phyloP scores from a whole-genome alignment of 2,329 filamentous ascomycete species.

The Thelonectria olida region DNA sequence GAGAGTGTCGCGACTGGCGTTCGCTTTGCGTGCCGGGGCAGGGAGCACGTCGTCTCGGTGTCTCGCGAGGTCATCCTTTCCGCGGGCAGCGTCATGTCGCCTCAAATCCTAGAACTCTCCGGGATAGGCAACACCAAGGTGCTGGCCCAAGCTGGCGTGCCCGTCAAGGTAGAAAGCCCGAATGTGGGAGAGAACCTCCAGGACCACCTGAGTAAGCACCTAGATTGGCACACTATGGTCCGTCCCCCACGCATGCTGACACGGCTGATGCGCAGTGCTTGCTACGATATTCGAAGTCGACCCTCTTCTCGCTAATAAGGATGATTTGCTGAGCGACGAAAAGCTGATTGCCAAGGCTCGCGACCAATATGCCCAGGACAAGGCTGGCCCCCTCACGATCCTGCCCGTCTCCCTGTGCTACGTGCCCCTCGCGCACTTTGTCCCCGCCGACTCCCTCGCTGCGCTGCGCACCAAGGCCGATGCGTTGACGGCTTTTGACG shows the following conservation, averaged over 20 bases:
- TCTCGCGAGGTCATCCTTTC: slow-evolving; percentile 65
- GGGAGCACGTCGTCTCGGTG: slow-evolving; percentile 47
- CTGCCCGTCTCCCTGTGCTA: slow-evolving; percentile 54
- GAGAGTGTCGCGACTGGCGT: slow-evolving; percentile 43
- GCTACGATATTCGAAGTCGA: slow-evolving; percentile 57
- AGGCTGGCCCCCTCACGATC: slow-evolving; percentile 49
- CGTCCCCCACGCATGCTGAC: slow-evolving; percentile 16
- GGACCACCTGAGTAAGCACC: slow-evolving; percentile 51
- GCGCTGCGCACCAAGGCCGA: slow-evolving; percentile 32
- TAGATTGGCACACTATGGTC: neutral
- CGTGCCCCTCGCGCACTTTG: slow-evolving; percentile 49
- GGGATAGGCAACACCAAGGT: slow-evolving; percentile 61
- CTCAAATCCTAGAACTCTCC: slow-evolving; percentile 68
- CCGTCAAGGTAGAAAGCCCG: slow-evolving; percentile 50
- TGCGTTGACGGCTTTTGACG: slow-evolving; percentile 26
- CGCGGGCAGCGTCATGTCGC: slow-evolving; percentile 66
- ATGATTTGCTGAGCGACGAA: slow-evolving; percentile 48
- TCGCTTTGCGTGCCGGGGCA: slow-evolving; percentile 49
- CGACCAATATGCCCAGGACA: slow-evolving; percentile 43
- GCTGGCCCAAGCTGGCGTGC: slow-evolving; percentile 49
- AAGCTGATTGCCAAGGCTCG: slow-evolving; percentile 42
- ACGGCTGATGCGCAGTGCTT: slow-evolving; percentile 45
- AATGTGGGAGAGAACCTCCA: slow-evolving; percentile 60
- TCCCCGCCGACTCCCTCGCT: slow-evolving; percentile 37
- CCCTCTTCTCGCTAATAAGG: slow-evolving; percentile 49